Conservation (phyloP, 768 basidiomycete genomes). For the Mycena leptocephala region DNA sequence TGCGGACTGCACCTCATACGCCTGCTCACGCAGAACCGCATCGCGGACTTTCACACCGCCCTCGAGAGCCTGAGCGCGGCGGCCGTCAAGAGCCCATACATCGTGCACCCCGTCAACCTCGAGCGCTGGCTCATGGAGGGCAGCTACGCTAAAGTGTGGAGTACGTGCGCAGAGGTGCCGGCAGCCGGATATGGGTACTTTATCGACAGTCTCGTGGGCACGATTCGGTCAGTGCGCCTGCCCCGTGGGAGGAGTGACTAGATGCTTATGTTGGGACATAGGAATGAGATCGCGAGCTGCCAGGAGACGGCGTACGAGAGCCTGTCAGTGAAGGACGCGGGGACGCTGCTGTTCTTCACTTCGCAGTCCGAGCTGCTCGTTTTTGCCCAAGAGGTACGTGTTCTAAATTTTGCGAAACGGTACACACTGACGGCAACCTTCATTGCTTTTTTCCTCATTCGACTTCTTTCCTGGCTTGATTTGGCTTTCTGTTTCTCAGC, state of each 20-base stretch:
- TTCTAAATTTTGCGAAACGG: neutral
- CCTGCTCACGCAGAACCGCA: slow-evolving; percentile 94
- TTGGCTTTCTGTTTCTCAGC: slow-evolving; percentile 60
- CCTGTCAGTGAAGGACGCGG: slow-evolving; percentile 91
- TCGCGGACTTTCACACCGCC: slow-evolving; percentile 97
- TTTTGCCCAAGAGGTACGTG: slow-evolving; percentile 84
- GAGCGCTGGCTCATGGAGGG: slow-evolving; percentile 99
- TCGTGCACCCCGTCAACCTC: slow-evolving; percentile 90
- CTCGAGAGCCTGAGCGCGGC: slow-evolving; percentile 90
- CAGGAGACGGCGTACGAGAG: slow-evolving; percentile 96
- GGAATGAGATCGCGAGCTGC: slow-evolving; percentile 97
- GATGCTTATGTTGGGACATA: slow-evolving; percentile 49
- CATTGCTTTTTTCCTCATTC: too few species aligned
- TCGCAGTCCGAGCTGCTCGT: slow-evolving; percentile 82
- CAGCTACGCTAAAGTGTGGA: slow-evolving; percentile 98
- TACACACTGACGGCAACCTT: neutral
- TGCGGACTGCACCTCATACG: slow-evolving; percentile 96
- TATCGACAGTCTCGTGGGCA: slow-evolving; percentile 93
- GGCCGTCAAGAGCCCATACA: slow-evolving; percentile 78
- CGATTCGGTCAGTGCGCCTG: slow-evolving; percentile 79
- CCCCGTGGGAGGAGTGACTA: neutral
- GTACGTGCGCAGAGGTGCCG: slow-evolving; percentile 92
- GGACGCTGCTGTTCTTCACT: slow-evolving; percentile 93
- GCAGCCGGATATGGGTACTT: slow-evolving; percentile 97
- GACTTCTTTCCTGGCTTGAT: too few species aligned